Base-by-base conservation (phyloP, 2,329 filamentous ascomycete species). In the Phaeoacremonium minimum region DNA sequence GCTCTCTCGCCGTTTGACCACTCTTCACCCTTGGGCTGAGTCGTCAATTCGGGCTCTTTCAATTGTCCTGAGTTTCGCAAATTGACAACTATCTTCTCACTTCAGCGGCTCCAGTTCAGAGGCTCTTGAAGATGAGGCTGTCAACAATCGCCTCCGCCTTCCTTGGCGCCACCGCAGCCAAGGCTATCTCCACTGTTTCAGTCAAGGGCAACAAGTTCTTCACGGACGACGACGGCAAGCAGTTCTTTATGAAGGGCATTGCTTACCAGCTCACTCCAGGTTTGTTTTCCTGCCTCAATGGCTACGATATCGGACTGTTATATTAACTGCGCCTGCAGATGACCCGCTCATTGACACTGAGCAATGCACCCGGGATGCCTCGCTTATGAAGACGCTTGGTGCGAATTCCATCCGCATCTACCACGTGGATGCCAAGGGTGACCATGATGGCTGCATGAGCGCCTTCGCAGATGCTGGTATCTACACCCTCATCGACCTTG, bases 341-440 rank as follows among this genome's bases (percentile, higher is more conserved):
- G 89, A 95, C 55, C 89, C 88, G 33, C 75, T 95, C 44, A 64
- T 86, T 48, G 76, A 93, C 56, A 73, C 75, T 28, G 76, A 76
- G 32, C 89, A 95, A 66, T 94, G 87, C 67, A 60, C 73, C 49
- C 77, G 80, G 47, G 89, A 95, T 64, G 82, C 83, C 29, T 57
- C 67, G 13, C 71, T 90, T 53, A 94, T 95, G 85, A 75, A 86
- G 58, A 77, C 80, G 14, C 69, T 95, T 36, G 87, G 87, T 44
- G 78, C 85, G 56, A 95, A 95, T 58, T 74, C 84, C 18, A 88
- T 95, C 52, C 86, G 89, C 39, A 85, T 93, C 40, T 95, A 95
- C 61, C 87, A 95, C 54, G 87, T 95, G 43, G 83, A 94, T 50
- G 66, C 85, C 3, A 58, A 63, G 4, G 77, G 66, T 19, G 68